These are phyloP conservation scores for Russula sp. DNA, from an alignment of 768 basidiomycete genomes.

Conservation along the genomic window DNA sequence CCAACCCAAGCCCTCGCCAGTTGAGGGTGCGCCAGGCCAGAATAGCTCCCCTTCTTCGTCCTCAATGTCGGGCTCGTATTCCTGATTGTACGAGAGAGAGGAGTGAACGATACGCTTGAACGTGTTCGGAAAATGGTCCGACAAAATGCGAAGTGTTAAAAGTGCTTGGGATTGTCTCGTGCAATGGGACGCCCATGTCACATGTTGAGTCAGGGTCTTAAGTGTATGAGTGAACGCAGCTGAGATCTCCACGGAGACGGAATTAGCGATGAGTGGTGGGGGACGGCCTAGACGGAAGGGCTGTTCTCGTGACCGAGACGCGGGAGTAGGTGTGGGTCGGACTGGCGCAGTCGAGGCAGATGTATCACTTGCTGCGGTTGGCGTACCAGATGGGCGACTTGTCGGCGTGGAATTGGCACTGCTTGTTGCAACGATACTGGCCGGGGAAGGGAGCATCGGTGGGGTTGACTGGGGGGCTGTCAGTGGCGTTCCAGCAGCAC, in stretches of 20 bases:
- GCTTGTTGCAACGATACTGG: constrained; percentile 60
- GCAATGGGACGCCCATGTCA: constrained; percentile 36
- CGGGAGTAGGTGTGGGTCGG: constrained; percentile 34
- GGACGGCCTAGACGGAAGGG: constrained; percentile 30
- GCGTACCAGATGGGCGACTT: constrained; percentile 55
- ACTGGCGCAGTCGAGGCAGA: constrained; percentile 30
- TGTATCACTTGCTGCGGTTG: constrained; percentile 39
- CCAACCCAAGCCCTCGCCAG: constrained; percentile 80
- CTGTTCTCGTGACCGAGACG: constrained; percentile 32
- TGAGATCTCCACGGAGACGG: constrained; percentile 30
- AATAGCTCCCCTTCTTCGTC: constrained; percentile 85
- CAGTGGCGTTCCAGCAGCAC: constrained; percentile 27
- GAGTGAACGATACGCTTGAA: constrained; percentile 71
- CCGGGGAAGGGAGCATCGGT: constrained; percentile 77
- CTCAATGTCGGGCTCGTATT: constrained; percentile 78
- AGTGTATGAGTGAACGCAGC: constrained; percentile 30
- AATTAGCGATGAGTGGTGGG: constrained; percentile 29
- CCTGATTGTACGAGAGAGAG: constrained; percentile 59
- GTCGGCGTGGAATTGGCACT: constrained; percentile 79
- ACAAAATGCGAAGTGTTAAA: constrained; percentile 64
- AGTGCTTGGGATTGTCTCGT: constrained; percentile 41
- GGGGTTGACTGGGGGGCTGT: constrained; percentile 43
- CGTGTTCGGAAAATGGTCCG: constrained; percentile 70
- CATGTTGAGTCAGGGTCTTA: constrained; percentile 46
- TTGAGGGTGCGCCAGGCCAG: constrained; percentile 73